Evolutionary conservation across 306 rosid species (phyloP).

Genomic region (cucumber (Cucumis sativus)): DNA sequence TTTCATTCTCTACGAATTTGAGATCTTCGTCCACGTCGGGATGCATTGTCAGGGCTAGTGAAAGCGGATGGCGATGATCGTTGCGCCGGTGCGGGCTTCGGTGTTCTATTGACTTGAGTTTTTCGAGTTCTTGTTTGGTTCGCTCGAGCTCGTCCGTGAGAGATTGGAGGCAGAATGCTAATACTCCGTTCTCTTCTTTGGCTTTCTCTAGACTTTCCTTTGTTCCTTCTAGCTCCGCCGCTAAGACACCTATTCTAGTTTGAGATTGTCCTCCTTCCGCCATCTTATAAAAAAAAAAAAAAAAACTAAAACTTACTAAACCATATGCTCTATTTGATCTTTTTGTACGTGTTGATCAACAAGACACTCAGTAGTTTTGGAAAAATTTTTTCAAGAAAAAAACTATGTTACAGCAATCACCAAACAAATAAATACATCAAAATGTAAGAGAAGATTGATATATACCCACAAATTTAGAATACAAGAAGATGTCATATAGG

Average conservation of each 20-base stretch:
- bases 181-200: conserved; percentile 40
- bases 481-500: no score
- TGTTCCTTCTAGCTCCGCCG: conserved; percentile 50
- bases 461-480: no score
- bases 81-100: conserved; percentile 4
- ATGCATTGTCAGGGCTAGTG: background rate
- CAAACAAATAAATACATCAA: no score
- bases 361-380: no score
- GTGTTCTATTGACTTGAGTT: conserved; percentile 33
- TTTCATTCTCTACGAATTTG: conserved; percentile 14
- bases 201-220: conserved; percentile 47
- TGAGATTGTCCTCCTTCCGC: conserved; percentile 23
- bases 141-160: conserved; percentile 55
- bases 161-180: conserved; percentile 36
- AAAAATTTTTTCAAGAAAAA: no score
- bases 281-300: conserved; percentile 17
- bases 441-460: no score
- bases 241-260: conserved; percentile 29
- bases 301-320: no score
- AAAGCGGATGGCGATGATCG: background rate
- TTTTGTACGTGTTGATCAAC: no score
- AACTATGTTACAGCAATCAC: no score
- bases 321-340: no score
- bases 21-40: conserved; percentile 22
- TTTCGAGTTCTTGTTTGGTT: conserved; percentile 46